Conservation (phyloP, 2,329 filamentous ascomycete genomes). For the Fusarium nygamai region DNA sequence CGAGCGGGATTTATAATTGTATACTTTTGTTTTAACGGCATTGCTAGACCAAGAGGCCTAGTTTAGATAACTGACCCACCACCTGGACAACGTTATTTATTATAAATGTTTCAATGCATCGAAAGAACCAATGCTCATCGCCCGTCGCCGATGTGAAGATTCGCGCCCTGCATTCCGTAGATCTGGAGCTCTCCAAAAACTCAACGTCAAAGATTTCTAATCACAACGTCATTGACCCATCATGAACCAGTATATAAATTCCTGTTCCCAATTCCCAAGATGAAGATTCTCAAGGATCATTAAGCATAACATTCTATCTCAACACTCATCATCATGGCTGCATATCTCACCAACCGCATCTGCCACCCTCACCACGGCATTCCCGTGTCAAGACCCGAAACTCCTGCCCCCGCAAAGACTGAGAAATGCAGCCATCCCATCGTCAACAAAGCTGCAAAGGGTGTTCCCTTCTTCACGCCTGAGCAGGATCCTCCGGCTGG, state of each 20-base stretch:
- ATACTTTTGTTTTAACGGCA: not conserved
- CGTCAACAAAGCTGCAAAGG: constrained; percentile 42
- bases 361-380: constrained; percentile 43
- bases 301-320: not conserved
- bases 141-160: not conserved
- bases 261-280: not conserved
- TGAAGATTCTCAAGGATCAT: not conserved
- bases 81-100: constrained; percentile 15
- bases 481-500: constrained; percentile 57
- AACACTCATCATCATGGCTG: constrained; percentile 36
- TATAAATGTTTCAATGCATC: constrained; percentile 18
- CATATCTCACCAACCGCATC: constrained; percentile 42
- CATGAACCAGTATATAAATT: constrained; percentile 4
- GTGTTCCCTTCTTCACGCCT: constrained; percentile 59
- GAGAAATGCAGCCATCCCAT: constrained; percentile 39
- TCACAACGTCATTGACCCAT: constrained; percentile 27
- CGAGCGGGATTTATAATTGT: constrained; percentile 15
- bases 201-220: constrained; percentile 14
- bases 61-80: constrained; percentile 12
- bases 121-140: not conserved
- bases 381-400: constrained; percentile 38
- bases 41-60: not conserved
- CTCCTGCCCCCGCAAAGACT: constrained; percentile 31
- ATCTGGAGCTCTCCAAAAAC: not conserved
- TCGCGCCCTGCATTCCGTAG: not conserved